Evolutionary conservation across 2,329 filamentous ascomycete species (phyloP).

Genomic region (Cladophialophora immunda): DNA sequence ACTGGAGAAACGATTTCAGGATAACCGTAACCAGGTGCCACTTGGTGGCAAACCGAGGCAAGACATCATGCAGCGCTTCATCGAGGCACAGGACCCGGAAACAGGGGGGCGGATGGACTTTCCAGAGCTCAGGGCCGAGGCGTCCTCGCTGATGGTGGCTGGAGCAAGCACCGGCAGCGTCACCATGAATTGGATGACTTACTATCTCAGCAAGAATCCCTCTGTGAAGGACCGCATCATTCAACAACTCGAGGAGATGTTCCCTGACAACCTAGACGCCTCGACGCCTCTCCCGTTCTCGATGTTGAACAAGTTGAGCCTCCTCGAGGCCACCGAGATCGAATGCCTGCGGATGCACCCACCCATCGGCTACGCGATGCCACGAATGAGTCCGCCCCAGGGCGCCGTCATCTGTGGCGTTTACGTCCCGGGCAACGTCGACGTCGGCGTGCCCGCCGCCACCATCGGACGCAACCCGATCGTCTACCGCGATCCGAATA

Average conservation of each 20-base stretch:
- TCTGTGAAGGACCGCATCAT: constrained; percentile 26
- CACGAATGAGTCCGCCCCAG: constrained; percentile 43
- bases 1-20: constrained; percentile 36
- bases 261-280: constrained; percentile 30
- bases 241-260: constrained; percentile 31
- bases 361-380: constrained; percentile 43
- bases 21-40: constrained; percentile 27
- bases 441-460: constrained; percentile 34
- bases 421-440: constrained; percentile 42
- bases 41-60: constrained; percentile 30
- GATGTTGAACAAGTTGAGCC: constrained; percentile 28
- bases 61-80: constrained; percentile 36
- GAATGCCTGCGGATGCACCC: constrained; percentile 34
- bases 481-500: constrained; percentile 32
- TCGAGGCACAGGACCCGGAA: constrained; percentile 33
- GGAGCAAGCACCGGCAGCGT: constrained; percentile 33
- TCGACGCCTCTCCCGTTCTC: constrained; percentile 24
- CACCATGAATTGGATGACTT: constrained; percentile 36
- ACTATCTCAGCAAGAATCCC: constrained; percentile 34
- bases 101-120: constrained; percentile 33
- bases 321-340: constrained; percentile 32
- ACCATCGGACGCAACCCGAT: constrained; percentile 30
- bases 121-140: constrained; percentile 32
- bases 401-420: constrained; percentile 43
- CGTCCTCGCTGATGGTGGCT: constrained; percentile 34